A percentile compares a stretch with the other conserved stretches of the same genome.
Conservation (phyloP, 2,329 filamentous ascomycete species). For the Neurospora sp. region DNA sequence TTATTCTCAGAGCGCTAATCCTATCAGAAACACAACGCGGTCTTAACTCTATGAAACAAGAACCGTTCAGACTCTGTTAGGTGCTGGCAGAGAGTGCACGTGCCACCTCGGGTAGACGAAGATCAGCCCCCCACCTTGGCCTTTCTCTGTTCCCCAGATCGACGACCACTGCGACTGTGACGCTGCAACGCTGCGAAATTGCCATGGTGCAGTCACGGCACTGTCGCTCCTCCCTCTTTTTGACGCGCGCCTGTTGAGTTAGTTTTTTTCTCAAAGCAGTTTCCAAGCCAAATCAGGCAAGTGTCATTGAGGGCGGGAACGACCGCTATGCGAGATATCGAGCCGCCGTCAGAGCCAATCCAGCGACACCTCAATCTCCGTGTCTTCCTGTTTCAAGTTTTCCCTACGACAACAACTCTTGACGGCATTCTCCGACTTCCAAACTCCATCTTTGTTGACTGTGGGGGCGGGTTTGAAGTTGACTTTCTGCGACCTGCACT, state of each 20-base stretch:
- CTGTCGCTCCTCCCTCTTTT: background rate
- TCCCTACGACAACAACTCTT: background rate
- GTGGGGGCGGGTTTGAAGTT: background rate
- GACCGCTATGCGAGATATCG: background rate
- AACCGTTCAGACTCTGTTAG: background rate
- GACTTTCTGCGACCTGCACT: background rate
- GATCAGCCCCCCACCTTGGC: background rate
- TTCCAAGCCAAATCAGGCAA: background rate
- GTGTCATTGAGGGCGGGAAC: background rate
- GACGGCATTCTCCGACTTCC: background rate
- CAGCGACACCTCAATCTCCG: background rate
- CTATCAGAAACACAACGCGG: background rate
- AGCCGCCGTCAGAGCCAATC: background rate
- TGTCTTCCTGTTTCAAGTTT: background rate
- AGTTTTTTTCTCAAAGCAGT: background rate
- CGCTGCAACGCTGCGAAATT: background rate
- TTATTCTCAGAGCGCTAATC: background rate
- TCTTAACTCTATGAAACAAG: background rate
- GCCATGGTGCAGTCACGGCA: background rate
- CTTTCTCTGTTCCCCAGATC: background rate
- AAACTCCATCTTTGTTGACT: background rate
- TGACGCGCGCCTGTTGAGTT: background rate
- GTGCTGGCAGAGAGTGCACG: background rate
- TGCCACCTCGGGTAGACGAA: background rate
- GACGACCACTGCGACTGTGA: background rate